These are phyloP conservation scores for Achaetomiella virescens DNA, from an alignment of 495 filamentous ascomycete genomes.

Conservation along the genomic window DNA sequence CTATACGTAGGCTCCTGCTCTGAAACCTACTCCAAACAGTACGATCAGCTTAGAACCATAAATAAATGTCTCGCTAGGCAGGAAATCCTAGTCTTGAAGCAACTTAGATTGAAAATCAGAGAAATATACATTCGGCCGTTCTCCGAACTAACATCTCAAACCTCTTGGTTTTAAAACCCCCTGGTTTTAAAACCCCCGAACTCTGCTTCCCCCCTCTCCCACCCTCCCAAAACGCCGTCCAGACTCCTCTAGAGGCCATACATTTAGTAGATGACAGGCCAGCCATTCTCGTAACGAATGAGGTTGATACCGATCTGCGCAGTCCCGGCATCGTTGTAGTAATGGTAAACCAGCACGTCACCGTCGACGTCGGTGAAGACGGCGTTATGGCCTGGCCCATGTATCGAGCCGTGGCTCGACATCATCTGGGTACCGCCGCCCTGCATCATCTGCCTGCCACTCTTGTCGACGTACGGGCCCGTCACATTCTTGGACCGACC, in stretches of 20 bases:
- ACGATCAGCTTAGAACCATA: neutral
- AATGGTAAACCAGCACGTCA: slow-evolving; percentile 6
- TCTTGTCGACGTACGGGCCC: slow-evolving; percentile 4
- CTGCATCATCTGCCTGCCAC: slow-evolving; percentile 4
- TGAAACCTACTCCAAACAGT: no score
- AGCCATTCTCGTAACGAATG: slow-evolving; percentile 3
- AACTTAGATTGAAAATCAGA: neutral
- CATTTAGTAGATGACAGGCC: slow-evolving; percentile 2
- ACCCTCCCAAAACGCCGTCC: neutral
- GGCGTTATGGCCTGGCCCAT: slow-evolving; percentile 3
- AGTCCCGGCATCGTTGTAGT: slow-evolving; percentile 1
- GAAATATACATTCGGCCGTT: neutral
- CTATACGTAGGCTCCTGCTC: no score
- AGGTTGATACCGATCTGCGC: slow-evolving; percentile 7
- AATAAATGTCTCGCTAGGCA: neutral
- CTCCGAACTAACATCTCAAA: neutral
- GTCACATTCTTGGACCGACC: slow-evolving; percentile 6
- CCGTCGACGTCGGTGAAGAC: neutral
- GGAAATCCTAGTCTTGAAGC: neutral
- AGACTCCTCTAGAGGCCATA: neutral
- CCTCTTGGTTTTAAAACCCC: neutral
- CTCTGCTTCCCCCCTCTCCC: neutral
- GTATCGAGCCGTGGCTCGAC: slow-evolving; percentile 4
- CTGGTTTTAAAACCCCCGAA: neutral
- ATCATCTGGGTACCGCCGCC: slow-evolving; percentile 5